Percentiles rank a stretch among this genome's conserved stretches.
These are phyloP conservation scores for Rhizophora apiculata DNA, from an alignment of 345 rosid species.

Conservation along the genomic window DNA sequence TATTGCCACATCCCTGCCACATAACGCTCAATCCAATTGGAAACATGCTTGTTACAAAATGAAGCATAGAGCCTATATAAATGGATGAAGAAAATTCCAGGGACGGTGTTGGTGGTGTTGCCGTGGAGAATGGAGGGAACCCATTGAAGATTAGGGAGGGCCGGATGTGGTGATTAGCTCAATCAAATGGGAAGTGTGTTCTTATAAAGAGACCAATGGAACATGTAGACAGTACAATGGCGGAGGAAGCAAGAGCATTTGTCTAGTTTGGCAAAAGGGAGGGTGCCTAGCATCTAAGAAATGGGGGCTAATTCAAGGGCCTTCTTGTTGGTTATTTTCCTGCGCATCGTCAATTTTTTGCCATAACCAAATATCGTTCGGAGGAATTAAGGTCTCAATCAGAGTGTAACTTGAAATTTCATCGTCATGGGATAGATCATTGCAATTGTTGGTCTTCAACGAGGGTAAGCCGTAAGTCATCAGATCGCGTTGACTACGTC, in stretches of 20 bases:
- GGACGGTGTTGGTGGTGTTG: neutral
- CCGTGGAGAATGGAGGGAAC: conserved; percentile 18
- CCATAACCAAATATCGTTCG: neutral
- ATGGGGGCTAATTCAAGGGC: neutral
- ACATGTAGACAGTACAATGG: neutral
- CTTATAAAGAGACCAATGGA: neutral
- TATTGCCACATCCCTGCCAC: conserved; percentile 61
- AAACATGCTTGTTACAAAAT: conserved; percentile 24
- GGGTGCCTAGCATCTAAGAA: neutral
- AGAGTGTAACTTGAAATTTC: too few relatives aligned
- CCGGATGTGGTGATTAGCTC: neutral
- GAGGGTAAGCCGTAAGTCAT: too few relatives aligned
- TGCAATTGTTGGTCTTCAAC: too few relatives aligned
- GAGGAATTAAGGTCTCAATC: conserved; percentile 4
- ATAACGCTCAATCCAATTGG: conserved; percentile 47
- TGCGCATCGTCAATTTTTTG: conserved; percentile 8
- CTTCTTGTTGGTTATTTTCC: conserved; percentile 15
- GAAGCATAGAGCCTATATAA: conserved; percentile 26
- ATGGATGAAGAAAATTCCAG: conserved; percentile 3
- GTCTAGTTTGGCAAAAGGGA: conserved; percentile 11
- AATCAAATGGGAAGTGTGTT: conserved; percentile 17
- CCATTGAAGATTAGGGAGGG: conserved; percentile 24
- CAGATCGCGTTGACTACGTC: too few relatives aligned
- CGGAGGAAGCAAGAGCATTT: conserved; percentile 32
- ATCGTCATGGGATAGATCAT: too few relatives aligned